These are phyloP conservation scores for Cruciata laevipes DNA, from an alignment of 257 asterid genomes.

Conservation along the genomic window DNA sequence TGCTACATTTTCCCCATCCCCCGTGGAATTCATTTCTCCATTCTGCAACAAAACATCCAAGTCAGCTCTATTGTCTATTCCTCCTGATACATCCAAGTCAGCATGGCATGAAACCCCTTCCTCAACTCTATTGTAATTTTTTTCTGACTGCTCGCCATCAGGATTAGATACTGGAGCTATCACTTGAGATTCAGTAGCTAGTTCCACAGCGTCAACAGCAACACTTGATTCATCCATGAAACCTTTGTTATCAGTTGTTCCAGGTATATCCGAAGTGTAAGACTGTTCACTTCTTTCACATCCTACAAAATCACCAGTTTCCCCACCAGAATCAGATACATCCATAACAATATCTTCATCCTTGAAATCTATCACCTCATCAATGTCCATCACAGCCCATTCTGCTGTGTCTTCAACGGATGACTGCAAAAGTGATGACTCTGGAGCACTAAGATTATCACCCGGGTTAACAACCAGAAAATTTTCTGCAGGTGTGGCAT, in stretches of 20 bases:
- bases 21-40: conserved; percentile 13
- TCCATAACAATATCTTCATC: conserved; percentile 22
- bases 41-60: conserved; percentile 14
- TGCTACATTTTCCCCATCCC: conserved; percentile 16
- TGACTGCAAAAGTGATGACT: conserved; percentile 23
- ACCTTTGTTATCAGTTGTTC: conserved; percentile 4
- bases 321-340: conserved; percentile 17
- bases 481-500: conserved; percentile 20
- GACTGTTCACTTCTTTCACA: conserved; percentile 23
- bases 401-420: conserved; percentile 31
- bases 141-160: conserved; percentile 18
- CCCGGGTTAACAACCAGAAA: conserved; percentile 16
- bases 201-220: conserved; percentile 19
- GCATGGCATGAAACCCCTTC: conserved; percentile 14
- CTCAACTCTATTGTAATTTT: conserved; percentile 21
- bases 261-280: conserved; percentile 8
- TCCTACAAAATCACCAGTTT: conserved; percentile 19
- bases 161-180: conserved; percentile 20
- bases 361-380: conserved; percentile 31
- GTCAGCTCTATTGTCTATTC: conserved; percentile 5
- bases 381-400: conserved; percentile 34
- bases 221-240: conserved; percentile 5
- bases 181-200: conserved; percentile 18
- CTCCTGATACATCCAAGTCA: conserved; percentile 22
- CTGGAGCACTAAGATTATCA: conserved; percentile 21